Percentiles rank a stretch among this genome's conserved stretches.
Conservation (phyloP, 2,329 filamentous ascomycete species). For the Drechslerella stenobrocha region DNA sequence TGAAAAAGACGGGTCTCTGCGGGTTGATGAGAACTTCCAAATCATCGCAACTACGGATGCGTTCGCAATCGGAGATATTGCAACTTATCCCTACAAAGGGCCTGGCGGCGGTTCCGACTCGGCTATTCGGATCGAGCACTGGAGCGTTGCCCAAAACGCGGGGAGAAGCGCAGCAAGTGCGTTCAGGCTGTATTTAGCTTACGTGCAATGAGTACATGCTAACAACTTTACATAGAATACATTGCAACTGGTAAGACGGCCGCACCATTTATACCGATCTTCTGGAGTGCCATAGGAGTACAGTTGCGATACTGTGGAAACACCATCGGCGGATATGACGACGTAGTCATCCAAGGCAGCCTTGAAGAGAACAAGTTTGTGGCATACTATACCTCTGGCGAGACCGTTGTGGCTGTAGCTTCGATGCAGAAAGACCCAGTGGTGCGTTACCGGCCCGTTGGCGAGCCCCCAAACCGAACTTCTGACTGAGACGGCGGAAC, state of each 20-base stretch:
- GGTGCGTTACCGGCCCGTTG: constrained; percentile 10
- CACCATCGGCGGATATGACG: constrained; percentile 79
- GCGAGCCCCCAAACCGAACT: not conserved
- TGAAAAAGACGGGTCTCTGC: constrained; percentile 81
- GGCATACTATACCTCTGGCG: constrained; percentile 57
- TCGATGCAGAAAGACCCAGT: constrained; percentile 92
- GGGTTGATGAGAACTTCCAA: constrained; percentile 76
- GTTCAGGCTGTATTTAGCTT: too few species aligned
- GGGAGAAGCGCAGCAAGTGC: constrained; percentile 73
- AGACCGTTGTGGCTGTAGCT: constrained; percentile 80
- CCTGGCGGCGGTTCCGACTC: constrained; percentile 72
- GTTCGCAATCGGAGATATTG: constrained; percentile 86
- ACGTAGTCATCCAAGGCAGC: constrained; percentile 76
- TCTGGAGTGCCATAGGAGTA: constrained; percentile 90
- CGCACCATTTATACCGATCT: constrained; percentile 83
- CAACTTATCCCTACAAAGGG: constrained; percentile 89
- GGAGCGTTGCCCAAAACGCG: constrained; percentile 95
- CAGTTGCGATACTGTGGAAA: constrained; percentile 95
- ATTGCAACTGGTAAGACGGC: constrained; percentile 70
- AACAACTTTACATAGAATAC: constrained; percentile 57
- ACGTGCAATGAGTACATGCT: too few species aligned
- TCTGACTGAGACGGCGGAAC: not conserved
- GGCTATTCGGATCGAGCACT: constrained; percentile 80
- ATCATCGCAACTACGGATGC: constrained; percentile 78
- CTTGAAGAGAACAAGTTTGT: constrained; percentile 78